Evolutionary conservation across 352 stramenopile genomes (phyloP).

Genomic region (Ophiocytium majus): DNA sequence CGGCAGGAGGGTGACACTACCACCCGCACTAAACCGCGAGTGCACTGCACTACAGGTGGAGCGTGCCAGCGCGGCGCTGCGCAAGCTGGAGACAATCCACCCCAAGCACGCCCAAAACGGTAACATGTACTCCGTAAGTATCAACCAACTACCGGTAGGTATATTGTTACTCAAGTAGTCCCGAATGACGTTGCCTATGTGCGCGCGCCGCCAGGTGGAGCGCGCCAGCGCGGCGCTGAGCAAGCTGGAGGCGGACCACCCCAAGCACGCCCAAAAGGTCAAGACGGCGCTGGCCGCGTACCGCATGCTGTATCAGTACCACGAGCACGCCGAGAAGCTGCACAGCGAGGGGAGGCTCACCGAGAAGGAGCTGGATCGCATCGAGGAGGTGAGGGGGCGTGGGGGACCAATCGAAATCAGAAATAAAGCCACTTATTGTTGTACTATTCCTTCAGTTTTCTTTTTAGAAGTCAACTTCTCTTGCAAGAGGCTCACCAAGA

Average conservation of each 20-base stretch:
- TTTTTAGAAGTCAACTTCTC: no score
- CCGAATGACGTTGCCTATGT: neutral
- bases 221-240: neutral
- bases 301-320: neutral
- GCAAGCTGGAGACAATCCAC: neutral
- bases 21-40: no score
- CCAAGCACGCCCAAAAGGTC: neutral
- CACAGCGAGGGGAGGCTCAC: neutral
- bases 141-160: no score
- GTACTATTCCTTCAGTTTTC: no score
- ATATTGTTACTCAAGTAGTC: neutral
- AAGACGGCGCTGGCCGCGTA: neutral
- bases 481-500: neutral
- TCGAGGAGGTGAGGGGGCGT: neutral
- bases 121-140: no score
- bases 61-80: neutral
- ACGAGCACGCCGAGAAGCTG: neutral
- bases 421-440: no score
- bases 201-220: neutral
- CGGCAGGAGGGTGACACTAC: no score
- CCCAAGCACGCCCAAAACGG: neutral
- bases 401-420: no score
- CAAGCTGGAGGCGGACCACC: neutral
- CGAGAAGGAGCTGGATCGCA: neutral
- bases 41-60: neutral